Percentiles rank a stretch among this genome's conserved stretches.
phyloP scores from a whole-genome alignment of 768 basidiomycete genomes.

The Sporobolomyces pararoseus region DNA sequence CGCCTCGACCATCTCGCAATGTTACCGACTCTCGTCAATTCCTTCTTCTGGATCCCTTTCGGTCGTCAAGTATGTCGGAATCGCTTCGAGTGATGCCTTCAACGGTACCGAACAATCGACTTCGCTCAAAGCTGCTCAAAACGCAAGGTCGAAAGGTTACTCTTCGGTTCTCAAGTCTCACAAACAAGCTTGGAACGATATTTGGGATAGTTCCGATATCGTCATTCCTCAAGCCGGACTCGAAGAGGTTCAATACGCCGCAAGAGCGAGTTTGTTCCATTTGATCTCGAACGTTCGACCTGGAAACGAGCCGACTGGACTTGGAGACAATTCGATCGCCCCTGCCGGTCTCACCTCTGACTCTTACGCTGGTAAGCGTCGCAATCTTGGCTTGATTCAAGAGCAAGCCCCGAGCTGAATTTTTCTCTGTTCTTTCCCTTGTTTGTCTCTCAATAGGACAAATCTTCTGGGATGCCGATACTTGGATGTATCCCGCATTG shows the following conservation, averaged over 20 bases:
- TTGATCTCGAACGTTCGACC: slow-evolving; percentile 29
- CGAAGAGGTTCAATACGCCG: slow-evolving; percentile 31
- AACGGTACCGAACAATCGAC: slow-evolving; percentile 19
- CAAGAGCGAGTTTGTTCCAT: slow-evolving; percentile 36
- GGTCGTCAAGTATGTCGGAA: slow-evolving; percentile 38
- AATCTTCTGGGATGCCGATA: slow-evolving; percentile 36
- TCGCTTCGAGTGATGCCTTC: slow-evolving; percentile 38
- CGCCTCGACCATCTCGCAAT: slow-evolving; percentile 29
- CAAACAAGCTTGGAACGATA: slow-evolving; percentile 15
- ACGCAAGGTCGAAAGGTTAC: slow-evolving; percentile 17
- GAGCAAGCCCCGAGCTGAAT: no score
- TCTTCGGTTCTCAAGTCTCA: slow-evolving; percentile 3
- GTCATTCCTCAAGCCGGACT: slow-evolving; percentile 24
- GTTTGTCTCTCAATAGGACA: background rate
- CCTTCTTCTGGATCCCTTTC: slow-evolving; percentile 19
- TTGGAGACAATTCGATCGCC: slow-evolving; percentile 38
- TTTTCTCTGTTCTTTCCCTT: background rate
- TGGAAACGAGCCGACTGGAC: slow-evolving; percentile 29
- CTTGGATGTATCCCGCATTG: slow-evolving; percentile 25
- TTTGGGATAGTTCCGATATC: slow-evolving; percentile 34
- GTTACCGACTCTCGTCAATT: slow-evolving; percentile 21
- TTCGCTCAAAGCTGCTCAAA: background rate
- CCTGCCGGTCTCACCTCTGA: slow-evolving; percentile 40
- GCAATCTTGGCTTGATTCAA: no score
- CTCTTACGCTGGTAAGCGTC: slow-evolving; percentile 26